Evolutionary conservation across 208 protist species (phyloP).

Genomic region (Trypanosoma scelopori): DNA sequence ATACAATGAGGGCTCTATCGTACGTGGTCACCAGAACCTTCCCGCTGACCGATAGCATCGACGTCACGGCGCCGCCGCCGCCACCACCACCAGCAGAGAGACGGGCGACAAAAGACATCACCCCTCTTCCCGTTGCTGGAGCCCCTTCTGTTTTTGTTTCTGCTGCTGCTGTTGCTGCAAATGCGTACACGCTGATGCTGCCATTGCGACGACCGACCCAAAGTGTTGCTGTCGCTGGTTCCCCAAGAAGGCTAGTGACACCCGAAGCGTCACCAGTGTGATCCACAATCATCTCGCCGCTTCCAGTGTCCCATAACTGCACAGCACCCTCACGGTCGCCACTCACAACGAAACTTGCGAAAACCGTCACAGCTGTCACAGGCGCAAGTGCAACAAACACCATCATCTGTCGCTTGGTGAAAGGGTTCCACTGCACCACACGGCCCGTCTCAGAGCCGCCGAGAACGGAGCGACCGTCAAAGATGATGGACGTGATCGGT

Average conservation of each 20-base stretch:
- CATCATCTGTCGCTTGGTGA: conserved; percentile 36
- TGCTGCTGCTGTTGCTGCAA: conserved; percentile 2
- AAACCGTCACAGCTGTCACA: conserved; percentile 49
- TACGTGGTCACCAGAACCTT: conserved; percentile 61
- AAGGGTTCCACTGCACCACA: conserved; percentile 48
- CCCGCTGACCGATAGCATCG: conserved; percentile 52
- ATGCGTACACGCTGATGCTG: conserved; percentile 58
- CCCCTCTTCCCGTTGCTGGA: no score
- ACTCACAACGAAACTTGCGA: conserved; percentile 51
- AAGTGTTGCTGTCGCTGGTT: conserved; percentile 50
- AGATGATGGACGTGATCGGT: conserved; percentile 43
- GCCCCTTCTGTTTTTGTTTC: no score
- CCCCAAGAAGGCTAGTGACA: conserved; percentile 51
- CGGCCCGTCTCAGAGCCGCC: conserved; percentile 48
- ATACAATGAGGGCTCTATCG: conserved; percentile 42
- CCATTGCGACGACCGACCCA: conserved; percentile 68
- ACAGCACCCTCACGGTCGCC: conserved; percentile 57
- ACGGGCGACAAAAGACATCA: conserved; percentile 5
- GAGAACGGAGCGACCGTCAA: conserved; percentile 54
- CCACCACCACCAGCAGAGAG: conserved; percentile 30
- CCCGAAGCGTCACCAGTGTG: conserved; percentile 42
- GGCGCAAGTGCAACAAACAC: conserved; percentile 40
- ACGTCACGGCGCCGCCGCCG: conserved; percentile 46
- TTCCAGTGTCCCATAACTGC: conserved; percentile 53
- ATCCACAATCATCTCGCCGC: conserved; percentile 29